Conservation (phyloP, 257 asterid species). For the Coffea canephora region DNA sequence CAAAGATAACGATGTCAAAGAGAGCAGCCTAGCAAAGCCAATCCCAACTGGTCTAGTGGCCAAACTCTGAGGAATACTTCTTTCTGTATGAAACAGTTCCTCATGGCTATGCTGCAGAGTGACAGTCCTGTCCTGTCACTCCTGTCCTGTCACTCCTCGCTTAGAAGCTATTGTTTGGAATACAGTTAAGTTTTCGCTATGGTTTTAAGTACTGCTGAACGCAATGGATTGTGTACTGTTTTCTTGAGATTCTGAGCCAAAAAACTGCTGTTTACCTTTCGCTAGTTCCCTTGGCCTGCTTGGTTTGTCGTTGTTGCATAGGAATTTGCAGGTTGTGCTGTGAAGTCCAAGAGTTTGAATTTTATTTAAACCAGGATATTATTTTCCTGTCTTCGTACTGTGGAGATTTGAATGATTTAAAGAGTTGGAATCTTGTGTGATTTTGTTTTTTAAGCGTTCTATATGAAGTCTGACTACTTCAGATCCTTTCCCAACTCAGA, state of each 20-base stretch:
- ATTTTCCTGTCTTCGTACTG: no score
- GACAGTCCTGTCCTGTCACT: no score
- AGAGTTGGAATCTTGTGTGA: no score
- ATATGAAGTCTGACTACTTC: neutral
- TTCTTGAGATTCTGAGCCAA: neutral
- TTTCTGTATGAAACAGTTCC: neutral
- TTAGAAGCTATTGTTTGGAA: neutral
- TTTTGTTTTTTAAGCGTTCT: no score
- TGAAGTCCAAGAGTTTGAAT: no score
- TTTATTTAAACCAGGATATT: no score
- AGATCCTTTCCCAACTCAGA: neutral
- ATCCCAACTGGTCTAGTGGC: constrained; percentile 47
- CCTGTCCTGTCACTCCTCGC: no score
- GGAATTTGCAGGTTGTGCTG: neutral
- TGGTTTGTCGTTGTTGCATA: neutral
- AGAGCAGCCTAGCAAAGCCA: constrained; percentile 45
- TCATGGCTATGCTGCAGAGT: neutral
- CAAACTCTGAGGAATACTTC: constrained; percentile 18
- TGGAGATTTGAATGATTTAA: no score
- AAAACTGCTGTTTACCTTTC: neutral
- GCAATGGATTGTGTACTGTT: neutral
- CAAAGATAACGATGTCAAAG: constrained; percentile 68
- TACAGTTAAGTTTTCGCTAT: neutral
- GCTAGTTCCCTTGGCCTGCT: neutral
- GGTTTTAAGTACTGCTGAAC: neutral